These are phyloP conservation scores for Zymoseptoria passerinii DNA, from an alignment of 2,329 filamentous ascomycete species.

Conservation along the genomic window DNA sequence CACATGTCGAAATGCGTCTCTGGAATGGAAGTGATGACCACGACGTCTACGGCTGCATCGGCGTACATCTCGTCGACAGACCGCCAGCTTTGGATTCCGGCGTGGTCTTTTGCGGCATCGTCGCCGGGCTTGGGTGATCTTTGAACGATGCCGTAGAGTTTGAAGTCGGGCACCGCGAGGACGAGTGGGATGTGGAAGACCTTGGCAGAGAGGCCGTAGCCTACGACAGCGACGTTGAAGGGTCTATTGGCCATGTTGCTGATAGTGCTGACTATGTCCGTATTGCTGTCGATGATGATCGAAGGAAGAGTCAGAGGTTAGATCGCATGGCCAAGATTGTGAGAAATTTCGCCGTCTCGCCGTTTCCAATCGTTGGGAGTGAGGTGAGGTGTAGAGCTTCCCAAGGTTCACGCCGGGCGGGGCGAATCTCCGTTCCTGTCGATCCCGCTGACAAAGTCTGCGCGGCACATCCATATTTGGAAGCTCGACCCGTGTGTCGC, in stretches of 20 bases:
- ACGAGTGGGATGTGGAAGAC: slow-evolving; percentile 80
- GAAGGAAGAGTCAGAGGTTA: neutral
- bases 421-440: neutral
- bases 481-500: no score
- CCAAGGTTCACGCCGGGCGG: neutral
- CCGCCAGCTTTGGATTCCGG: slow-evolving; percentile 56
- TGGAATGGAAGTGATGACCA: slow-evolving; percentile 64
- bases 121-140: slow-evolving; percentile 56
- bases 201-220: slow-evolving; percentile 61
- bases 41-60: slow-evolving; percentile 58
- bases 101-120: slow-evolving; percentile 62
- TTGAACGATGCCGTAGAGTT: slow-evolving; percentile 68
- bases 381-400: neutral
- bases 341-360: neutral
- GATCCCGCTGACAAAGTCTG: neutral
- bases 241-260: slow-evolving; percentile 19
- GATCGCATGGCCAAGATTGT: neutral
- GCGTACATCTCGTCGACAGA: slow-evolving; percentile 54
- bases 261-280: neutral
- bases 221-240: slow-evolving; percentile 51
- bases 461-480: neutral
- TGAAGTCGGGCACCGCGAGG: slow-evolving; percentile 51
- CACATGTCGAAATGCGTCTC: slow-evolving; percentile 60
- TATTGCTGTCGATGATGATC: neutral
- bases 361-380: neutral